phyloP scores from a whole-genome alignment of 805 yeast genomes.

The Peterozyma xylosa region DNA sequence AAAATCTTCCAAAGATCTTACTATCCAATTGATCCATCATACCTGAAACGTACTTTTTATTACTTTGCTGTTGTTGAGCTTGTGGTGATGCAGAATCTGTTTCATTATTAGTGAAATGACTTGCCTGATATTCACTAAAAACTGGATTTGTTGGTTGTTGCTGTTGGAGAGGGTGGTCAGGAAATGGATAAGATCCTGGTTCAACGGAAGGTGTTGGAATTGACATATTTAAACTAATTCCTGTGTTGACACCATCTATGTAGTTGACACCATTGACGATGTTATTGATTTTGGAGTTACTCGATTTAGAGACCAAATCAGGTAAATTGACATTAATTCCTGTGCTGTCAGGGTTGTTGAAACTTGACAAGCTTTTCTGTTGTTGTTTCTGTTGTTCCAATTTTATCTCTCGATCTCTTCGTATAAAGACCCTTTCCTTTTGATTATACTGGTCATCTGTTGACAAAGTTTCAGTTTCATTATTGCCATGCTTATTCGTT shows the following conservation, averaged over 20 bases:
- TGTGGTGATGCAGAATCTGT: slow-evolving; percentile 11
- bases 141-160: slow-evolving; percentile 12
- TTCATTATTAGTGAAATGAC: no score
- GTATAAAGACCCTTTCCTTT: neutral
- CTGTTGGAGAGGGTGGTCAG: neutral
- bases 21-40: slow-evolving; percentile 80
- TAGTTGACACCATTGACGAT: slow-evolving; percentile 23
- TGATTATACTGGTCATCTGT: neutral
- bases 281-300: slow-evolving; percentile 9
- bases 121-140: slow-evolving; percentile 17
- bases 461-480: neutral
- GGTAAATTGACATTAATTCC: neutral
- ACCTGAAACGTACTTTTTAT: slow-evolving; percentile 57
- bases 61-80: slow-evolving; percentile 1
- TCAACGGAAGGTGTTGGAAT: slow-evolving; percentile 4
- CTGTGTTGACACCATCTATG: slow-evolving; percentile 26
- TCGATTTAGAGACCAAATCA: slow-evolving; percentile 11
- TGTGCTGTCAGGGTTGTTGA: slow-evolving; percentile 6
- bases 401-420: neutral
- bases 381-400: slow-evolving; percentile 7
- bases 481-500: slow-evolving; percentile 7
- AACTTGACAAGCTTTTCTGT: neutral
- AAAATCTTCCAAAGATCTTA: slow-evolving; percentile 73
- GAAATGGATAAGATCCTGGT: neutral
- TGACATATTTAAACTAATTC: slow-evolving; percentile 19